Evolutionary conservation across 192 early-diverging fungal genomes (phyloP).

Genomic region (Coemansia sp.): DNA sequence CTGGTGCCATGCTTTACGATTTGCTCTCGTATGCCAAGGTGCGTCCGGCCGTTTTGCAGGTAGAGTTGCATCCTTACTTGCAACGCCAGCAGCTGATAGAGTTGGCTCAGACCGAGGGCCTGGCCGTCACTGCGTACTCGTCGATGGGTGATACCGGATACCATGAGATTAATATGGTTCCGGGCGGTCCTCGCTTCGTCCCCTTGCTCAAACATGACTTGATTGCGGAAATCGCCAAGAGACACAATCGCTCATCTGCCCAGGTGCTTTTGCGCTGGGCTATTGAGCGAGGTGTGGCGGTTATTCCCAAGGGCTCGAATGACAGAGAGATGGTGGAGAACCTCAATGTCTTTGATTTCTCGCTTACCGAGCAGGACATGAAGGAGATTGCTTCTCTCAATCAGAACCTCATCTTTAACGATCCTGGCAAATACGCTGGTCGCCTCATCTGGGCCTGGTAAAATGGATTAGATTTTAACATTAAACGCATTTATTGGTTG

Average conservation of each 20-base stretch:
- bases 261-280: slow-evolving; percentile 74
- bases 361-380: slow-evolving; percentile 21
- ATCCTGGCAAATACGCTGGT: slow-evolving; percentile 20
- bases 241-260: slow-evolving; percentile 59
- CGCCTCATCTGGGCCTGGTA: slow-evolving; percentile 29
- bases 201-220: slow-evolving; percentile 22
- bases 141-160: slow-evolving; percentile 64
- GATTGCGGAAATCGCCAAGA: slow-evolving; percentile 64
- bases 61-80: slow-evolving; percentile 73
- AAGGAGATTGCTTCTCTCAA: slow-evolving; percentile 18
- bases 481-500: too few relatives aligned
- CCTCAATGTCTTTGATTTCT: slow-evolving; percentile 26
- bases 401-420: slow-evolving; percentile 29
- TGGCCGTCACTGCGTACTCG: slow-evolving; percentile 77
- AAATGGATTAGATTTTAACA: neutral
- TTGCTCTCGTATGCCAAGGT: slow-evolving; percentile 50
- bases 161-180: slow-evolving; percentile 17
- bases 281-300: slow-evolving; percentile 64
- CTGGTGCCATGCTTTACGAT: slow-evolving; percentile 56
- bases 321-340: slow-evolving; percentile 56
- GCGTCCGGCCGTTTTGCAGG: slow-evolving; percentile 77
- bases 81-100: slow-evolving; percentile 65
- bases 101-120: slow-evolving; percentile 62
- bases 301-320: slow-evolving; percentile 77
- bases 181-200: neutral